These are phyloP conservation scores for Mycena vitilis DNA, from an alignment of 768 basidiomycete genomes.

Conservation along the genomic window DNA sequence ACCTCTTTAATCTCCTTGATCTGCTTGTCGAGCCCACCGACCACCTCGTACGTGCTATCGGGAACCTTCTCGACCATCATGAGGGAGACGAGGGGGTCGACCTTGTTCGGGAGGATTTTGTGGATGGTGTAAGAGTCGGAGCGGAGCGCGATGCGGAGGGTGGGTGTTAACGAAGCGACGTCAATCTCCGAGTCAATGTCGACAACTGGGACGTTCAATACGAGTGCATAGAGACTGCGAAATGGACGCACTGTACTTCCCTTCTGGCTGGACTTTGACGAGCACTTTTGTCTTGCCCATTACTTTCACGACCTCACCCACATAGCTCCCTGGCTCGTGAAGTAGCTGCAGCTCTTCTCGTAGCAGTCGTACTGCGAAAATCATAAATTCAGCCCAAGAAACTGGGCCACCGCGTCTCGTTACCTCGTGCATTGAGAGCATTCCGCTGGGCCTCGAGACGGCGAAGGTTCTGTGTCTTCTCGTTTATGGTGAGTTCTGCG, in stretches of 20 bases:
- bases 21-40: slow-evolving; percentile 97
- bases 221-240: neutral
- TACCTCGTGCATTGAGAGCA: slow-evolving; percentile 95
- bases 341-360: slow-evolving; percentile 93
- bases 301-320: slow-evolving; percentile 97
- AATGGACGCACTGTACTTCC: slow-evolving; percentile 89
- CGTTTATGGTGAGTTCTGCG: slow-evolving; percentile 92
- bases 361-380: slow-evolving; percentile 78
- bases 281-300: slow-evolving; percentile 99
- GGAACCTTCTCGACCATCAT: slow-evolving; percentile 99
- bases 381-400: neutral
- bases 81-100: slow-evolving; percentile 96
- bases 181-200: slow-evolving; percentile 93
- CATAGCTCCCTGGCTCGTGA: slow-evolving; percentile 96
- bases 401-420: neutral
- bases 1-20: slow-evolving; percentile 99
- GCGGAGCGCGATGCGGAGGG: slow-evolving; percentile 93
- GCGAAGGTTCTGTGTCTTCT: slow-evolving; percentile 95
- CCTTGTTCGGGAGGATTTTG: slow-evolving; percentile 96
- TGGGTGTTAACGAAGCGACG: slow-evolving; percentile 80
- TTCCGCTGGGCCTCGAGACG: slow-evolving; percentile 97
- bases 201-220: slow-evolving; percentile 69
- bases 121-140: slow-evolving; percentile 97
- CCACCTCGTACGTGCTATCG: slow-evolving; percentile 99
- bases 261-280: slow-evolving; percentile 98